Evolutionary conservation across 2,329 filamentous ascomycete genomes (phyloP).

Genomic region (Aureobasidium melanogenum): DNA sequence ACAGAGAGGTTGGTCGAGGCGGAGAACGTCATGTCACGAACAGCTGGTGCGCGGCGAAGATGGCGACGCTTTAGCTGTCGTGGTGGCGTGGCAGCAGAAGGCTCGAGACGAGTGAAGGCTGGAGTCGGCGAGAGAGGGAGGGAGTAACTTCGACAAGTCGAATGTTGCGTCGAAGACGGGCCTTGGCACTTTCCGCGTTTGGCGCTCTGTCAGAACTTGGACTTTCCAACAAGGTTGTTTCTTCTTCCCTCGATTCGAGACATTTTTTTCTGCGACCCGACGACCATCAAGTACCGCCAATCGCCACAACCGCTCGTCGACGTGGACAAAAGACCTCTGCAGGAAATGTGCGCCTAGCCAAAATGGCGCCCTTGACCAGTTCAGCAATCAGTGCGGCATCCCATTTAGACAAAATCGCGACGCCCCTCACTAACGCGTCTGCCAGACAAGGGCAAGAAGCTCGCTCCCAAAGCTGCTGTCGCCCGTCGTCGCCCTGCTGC

Average conservation of each 20-base stretch:
- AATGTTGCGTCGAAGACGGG: background rate
- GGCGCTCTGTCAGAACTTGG: background rate
- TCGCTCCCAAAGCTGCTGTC: conserved; percentile 38
- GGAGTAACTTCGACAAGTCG: background rate
- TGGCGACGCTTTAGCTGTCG: background rate
- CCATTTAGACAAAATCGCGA: conserved; percentile 14
- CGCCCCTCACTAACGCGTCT: conserved; percentile 13
- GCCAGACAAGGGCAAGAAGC: conserved; percentile 36
- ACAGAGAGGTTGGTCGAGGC: conserved; percentile 63
- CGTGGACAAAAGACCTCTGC: background rate
- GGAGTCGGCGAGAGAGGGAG: background rate
- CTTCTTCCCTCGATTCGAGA: background rate
- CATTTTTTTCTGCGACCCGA: background rate
- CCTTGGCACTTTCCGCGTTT: background rate
- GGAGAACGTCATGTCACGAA: conserved; percentile 64
- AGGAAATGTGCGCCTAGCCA: background rate
- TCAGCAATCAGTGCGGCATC: conserved; percentile 42
- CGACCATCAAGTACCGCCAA: background rate
- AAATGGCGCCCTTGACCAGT: conserved; percentile 41
- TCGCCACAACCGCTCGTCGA: background rate
- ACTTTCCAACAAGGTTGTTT: background rate
- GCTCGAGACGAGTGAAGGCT: background rate
- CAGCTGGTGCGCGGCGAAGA: conserved; percentile 20
- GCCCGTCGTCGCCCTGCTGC: conserved; percentile 32
- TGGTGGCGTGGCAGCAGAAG: background rate